Base-by-base conservation (phyloP, 345 rosid genomes). In the Mallotus nudiflorus region DNA sequence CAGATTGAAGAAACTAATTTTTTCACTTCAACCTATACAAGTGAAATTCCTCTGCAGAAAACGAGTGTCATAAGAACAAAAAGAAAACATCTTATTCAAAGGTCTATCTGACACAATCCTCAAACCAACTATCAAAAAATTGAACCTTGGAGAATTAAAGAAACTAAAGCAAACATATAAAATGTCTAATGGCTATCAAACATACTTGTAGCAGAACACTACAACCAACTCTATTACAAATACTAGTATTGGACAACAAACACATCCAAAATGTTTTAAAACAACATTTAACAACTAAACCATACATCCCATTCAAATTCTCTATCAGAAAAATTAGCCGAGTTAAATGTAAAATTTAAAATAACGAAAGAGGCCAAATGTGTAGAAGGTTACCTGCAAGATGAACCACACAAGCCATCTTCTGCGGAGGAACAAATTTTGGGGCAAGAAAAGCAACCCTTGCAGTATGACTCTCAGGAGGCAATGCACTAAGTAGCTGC, bases 351-450 rank as follows among this genome's bases (percentile, higher is more conserved):
- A 22, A 44, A 42, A 63, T 25, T 39, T 54, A 52, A n/a, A 68
- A 64, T 51, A 33, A 27, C 60, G 46, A n/a, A 27, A 44, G 46
- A 45, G 25, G 35, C 9, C 2, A 73, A 39, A 51, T 28, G 72
- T 65, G 54, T 2, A 61, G 54, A 28, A 58, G 25, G 33, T 59
- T 91, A 90, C 99, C 99, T 72, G 98, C 99, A 77, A 95, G 99
- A 78, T 95, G 99, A 87, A 95, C 89, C 25, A 95, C 99, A 75
- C 99, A 95, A 2, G 98, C 93, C 96, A 88, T 85, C 75, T 81
- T 95, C 65, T 89, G 94, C 0, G 98, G 92, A 6, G 90, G 85
- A 59, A 90, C 86, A 24, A 29, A 72, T 66, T 90, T 95, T 0
- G 97, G 99, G 13, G 84, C 76, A 40, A 95, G 96, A 84, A 92